Evolutionary conservation across 2,329 filamentous ascomycete species (phyloP), one percentile per base, ranked within the genome.

Genomic region (Plectosphaerella plurivora): DNA sequence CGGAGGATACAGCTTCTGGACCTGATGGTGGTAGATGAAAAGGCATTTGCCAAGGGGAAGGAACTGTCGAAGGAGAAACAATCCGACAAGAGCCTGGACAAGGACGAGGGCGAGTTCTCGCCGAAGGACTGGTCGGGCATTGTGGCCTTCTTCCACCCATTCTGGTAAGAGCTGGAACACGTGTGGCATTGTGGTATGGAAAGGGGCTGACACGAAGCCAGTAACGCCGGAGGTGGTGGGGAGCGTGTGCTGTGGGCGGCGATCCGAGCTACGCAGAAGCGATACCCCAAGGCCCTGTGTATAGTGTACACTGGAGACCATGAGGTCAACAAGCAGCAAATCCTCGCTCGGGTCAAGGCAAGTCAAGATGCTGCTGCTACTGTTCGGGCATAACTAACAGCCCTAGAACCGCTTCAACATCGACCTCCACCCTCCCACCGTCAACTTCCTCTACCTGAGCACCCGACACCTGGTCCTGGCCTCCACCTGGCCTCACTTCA

Each of bases 181-280:
- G 24, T 11, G 33, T 25, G 24, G 22, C 50, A 45, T 9, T 24
- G 46, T 42, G 42, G 14, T 46, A 28, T 53, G 25, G 36, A 8
- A 36, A 16, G 28, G 11, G 18, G 37, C 58, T 61, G 37, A 61
- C 53, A 45, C 8, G 5, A 37, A 11, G 28, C 45, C 55, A 94
- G 89, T 71, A 97, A 99, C 74, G 94, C 94, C 49, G 94, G 94
- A 51, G 94, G 94, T 25, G 94, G 94, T 55, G 94, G 94, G 57
- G 94, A 99, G 72, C 81, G 94, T 67, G 94, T 99, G 44, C 83
- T 99, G 24, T 99, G 95, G 91, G 93, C 92, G 52, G 94, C 94
- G 11, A 89, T 99, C 55, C 84, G 90, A 55, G 91, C 93, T 41
- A 97, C 91, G 2, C 94, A 97, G 71, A 82, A 86, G 62, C 83